Evolutionary conservation across 345 rosid species (phyloP).

Genomic region (Salix arbutifolia): DNA sequence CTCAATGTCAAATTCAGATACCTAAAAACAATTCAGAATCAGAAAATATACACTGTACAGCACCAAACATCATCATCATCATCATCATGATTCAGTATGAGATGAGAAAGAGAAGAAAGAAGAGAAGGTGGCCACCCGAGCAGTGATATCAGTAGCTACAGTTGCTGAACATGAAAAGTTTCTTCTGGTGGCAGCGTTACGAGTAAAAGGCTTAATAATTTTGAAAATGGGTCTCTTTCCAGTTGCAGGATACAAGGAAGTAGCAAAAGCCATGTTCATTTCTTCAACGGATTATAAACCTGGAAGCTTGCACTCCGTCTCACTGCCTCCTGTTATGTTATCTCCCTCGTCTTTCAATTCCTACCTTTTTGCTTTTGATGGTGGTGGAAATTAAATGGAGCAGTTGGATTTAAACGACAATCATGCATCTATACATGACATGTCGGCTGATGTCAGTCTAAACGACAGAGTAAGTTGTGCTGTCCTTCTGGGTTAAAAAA

Average conservation of each 20-base stretch:
- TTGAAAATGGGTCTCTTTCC: constrained; percentile 22
- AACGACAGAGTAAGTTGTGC: too few relatives aligned
- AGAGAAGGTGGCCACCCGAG: constrained; percentile 27
- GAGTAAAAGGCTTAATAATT: constrained; percentile 18
- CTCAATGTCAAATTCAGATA: constrained; percentile 56
- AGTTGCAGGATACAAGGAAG: constrained; percentile 30
- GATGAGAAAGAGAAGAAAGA: constrained; percentile 6
- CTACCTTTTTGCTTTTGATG: too few relatives aligned
- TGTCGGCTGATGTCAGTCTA: too few relatives aligned
- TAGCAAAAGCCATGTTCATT: constrained; percentile 45
- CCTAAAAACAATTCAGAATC: constrained; percentile 34
- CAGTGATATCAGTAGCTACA: constrained; percentile 31
- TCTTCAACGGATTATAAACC: background rate
- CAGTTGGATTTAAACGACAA: too few relatives aligned
- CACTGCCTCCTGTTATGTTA: too few relatives aligned
- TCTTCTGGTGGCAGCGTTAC: constrained; percentile 13
- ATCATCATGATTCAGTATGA: background rate
- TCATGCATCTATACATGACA: too few relatives aligned
- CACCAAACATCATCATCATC: background rate
- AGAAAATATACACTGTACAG: background rate
- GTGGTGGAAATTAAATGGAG: too few relatives aligned
- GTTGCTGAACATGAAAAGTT: constrained; percentile 41
- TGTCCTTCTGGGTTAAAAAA: too few relatives aligned
- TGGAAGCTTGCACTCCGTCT: too few relatives aligned
- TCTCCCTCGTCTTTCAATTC: too few relatives aligned